phyloP scores from a whole-genome alignment of 306 rosid species.

The Gillenia trifoliata region DNA sequence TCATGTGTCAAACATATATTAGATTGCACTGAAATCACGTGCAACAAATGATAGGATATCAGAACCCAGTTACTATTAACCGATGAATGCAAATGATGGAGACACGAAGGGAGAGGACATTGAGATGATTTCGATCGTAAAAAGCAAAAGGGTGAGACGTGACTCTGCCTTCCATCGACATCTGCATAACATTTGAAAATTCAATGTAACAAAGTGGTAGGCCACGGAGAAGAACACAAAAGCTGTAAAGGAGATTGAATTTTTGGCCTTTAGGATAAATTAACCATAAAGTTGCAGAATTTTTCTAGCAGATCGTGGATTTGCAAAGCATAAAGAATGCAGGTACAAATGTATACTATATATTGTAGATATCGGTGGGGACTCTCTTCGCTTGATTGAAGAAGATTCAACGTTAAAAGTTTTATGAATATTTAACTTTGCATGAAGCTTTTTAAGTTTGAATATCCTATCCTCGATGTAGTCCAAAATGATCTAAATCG shows the following conservation, averaged over 20 bases:
- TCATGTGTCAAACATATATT: background rate
- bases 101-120: conserved; percentile 9
- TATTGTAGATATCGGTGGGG: background rate
- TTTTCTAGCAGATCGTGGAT: background rate
- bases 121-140: conserved; percentile 17
- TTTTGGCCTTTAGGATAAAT: background rate
- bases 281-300: background rate
- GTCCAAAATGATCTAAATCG: too few relatives aligned
- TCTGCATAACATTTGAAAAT: background rate
- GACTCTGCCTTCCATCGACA: conserved; percentile 19
- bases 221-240: conserved; percentile 8
- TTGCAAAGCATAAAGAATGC: background rate
- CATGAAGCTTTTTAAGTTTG: too few relatives aligned
- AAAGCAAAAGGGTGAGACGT: conserved; percentile 24
- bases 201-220: background rate
- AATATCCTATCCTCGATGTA: too few relatives aligned
- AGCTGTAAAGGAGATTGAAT: conserved; percentile 19
- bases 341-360: too few relatives aligned
- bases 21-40: background rate
- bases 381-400: background rate
- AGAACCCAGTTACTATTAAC: background rate
- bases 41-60: background rate
- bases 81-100: conserved; percentile 17
- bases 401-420: background rate
- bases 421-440: background rate